A percentile compares a stretch with the other conserved stretches of the same genome.
phyloP scores from a whole-genome alignment of 208 protist genomes.

The Acanthamoeba culbertsoni region DNA sequence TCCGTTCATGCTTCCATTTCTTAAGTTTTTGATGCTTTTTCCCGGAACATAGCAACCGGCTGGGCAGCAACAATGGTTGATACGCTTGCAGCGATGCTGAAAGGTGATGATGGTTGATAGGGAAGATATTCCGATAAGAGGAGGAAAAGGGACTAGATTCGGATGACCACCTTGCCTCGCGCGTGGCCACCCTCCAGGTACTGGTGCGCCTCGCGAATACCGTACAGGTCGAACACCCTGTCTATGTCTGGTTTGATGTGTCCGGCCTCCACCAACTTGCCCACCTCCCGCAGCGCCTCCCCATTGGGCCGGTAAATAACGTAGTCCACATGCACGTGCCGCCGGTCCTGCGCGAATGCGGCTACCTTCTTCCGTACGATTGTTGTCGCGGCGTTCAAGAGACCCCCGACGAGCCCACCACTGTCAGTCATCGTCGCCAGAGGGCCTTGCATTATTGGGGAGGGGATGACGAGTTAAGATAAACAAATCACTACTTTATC shows the following conservation, averaged over 20 bases:
- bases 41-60: too few relatives aligned
- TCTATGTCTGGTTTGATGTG: slow-evolving; percentile 29
- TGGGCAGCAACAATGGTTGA: too few relatives aligned
- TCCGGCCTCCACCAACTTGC: background rate
- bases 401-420: background rate
- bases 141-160: background rate
- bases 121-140: too few relatives aligned
- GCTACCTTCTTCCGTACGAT: slow-evolving; percentile 7
- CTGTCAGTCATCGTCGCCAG: slow-evolving; percentile 13
- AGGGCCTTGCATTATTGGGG: too few relatives aligned
- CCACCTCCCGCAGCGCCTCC: background rate
- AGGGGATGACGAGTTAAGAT: too few relatives aligned
- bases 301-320: slow-evolving; percentile 30
- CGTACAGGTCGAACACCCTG: background rate
- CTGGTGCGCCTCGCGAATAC: slow-evolving; percentile 5
- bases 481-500: too few relatives aligned
- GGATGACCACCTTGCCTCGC: background rate
- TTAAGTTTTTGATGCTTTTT: too few relatives aligned
- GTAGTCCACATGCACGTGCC: slow-evolving; percentile 26
- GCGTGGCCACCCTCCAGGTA: slow-evolving; percentile 19
- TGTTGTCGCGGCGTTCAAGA: background rate
- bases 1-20: too few relatives aligned
- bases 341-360: background rate
- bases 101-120: too few relatives aligned
- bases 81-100: too few relatives aligned